Conservation (phyloP, 441 rosid genomes). For the Adansonia gregorii region DNA sequence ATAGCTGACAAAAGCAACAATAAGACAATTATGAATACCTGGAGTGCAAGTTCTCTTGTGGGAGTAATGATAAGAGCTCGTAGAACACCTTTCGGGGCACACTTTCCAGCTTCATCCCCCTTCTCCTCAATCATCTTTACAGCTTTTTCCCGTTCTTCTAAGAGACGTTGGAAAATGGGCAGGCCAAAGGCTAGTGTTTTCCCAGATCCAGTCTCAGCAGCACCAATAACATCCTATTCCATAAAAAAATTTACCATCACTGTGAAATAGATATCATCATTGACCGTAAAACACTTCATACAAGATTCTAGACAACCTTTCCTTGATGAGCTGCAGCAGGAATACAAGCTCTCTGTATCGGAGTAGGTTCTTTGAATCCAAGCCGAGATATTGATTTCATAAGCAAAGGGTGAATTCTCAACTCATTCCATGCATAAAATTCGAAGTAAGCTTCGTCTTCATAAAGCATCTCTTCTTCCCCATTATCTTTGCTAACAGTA, state of each 20-base stretch:
- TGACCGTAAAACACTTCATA: slow-evolving; percentile 10
- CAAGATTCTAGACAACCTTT: slow-evolving; percentile 57
- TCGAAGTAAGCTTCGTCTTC: slow-evolving; percentile 44
- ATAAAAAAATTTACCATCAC: slow-evolving; percentile 28
- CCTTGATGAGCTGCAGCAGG: slow-evolving; percentile 96
- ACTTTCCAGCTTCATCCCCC: slow-evolving; percentile 67
- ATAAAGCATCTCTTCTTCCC: slow-evolving; percentile 47
- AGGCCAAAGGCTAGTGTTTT: slow-evolving; percentile 99
- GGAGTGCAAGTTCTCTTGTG: slow-evolving; percentile 93
- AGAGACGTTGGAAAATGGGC: slow-evolving; percentile 90
- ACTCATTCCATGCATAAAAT: slow-evolving; percentile 73
- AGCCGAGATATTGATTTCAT: slow-evolving; percentile 75
- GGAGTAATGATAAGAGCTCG: slow-evolving; percentile 95
- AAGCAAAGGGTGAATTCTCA: slow-evolving; percentile 83
- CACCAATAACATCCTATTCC: slow-evolving; percentile 88
- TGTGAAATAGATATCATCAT: slow-evolving; percentile 25
- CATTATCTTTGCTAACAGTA: slow-evolving; percentile 39
- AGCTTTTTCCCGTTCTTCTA: slow-evolving; percentile 82
- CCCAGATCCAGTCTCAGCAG: slow-evolving; percentile 99
- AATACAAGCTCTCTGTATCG: slow-evolving; percentile 88
- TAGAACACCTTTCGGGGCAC: slow-evolving; percentile 68
- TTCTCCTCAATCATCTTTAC: slow-evolving; percentile 48
- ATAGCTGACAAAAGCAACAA: slow-evolving; percentile 27
- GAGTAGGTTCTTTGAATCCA: slow-evolving; percentile 88
- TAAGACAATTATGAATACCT: slow-evolving; percentile 48